Base-by-base conservation (phyloP, 179 eudicot species). In the Camellia oleifera region DNA sequence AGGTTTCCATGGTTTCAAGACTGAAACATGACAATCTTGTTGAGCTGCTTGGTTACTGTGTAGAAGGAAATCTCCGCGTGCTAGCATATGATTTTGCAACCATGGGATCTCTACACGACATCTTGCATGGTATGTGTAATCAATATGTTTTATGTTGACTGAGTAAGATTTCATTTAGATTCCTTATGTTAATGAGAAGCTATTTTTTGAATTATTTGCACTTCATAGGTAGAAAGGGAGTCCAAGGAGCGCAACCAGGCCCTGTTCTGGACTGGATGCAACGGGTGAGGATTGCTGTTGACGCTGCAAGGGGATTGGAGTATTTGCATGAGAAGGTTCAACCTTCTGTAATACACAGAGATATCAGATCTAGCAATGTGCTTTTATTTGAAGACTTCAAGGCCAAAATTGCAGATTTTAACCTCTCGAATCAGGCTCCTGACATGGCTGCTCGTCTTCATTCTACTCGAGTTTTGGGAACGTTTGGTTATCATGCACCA, bases 381-480 rank as follows among this genome's bases (percentile, higher is more conserved):
- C 87, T 88, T 69, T 69, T 88, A n/a, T 88, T 88, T 78, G 90
- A 88, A 60, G 88, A 86, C 64, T 72, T 83, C 9, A 79, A 79
- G 75, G 90, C 88, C 42, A 88, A 86, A 78, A 84, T 88, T 75
- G 90, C 87, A 17, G 90, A 88, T 76, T 88, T 88, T 86, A 84
- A 88, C 73, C 83, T 88, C 17, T 81, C 88, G 13, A 88, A 86
- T 84, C 90, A 88, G 78, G 78, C 90, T 48, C 90, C 90, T 64
- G 90, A 88, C 74, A 85, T 83, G 88, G 90, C 90, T 45, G 90
- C 90, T 60, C 88, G 90, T 50, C 87, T 88, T 78, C 90, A 88
- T 84, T 88, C 90, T 69, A 88, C 90, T 70, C 85, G 90, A 23
- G 90, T 88, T 50, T 77, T 88, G 58, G 90, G 90, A 80, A 88